Evolutionary conservation across 352 stramenopile species (phyloP).

Genomic region (Phytophthora pluvialis): DNA sequence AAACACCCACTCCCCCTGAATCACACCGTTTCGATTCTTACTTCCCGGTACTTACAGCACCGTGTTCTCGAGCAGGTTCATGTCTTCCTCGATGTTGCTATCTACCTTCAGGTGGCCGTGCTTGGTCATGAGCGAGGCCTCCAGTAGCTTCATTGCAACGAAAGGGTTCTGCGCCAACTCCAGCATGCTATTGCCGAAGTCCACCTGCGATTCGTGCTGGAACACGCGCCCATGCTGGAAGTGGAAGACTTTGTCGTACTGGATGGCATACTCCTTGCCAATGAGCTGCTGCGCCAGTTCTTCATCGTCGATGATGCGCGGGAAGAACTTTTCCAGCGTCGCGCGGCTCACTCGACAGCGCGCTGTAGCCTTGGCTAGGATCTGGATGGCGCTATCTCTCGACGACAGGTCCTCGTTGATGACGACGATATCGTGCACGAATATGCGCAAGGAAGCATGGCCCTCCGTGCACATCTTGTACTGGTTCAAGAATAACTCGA

Average conservation of each 20-base stretch:
- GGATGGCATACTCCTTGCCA: slow-evolving; percentile 61
- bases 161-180: slow-evolving; percentile 59
- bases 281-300: slow-evolving; percentile 57
- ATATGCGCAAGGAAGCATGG: slow-evolving; percentile 42
- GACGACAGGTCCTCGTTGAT: slow-evolving; percentile 37
- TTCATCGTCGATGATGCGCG: slow-evolving; percentile 60
- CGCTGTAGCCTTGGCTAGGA: slow-evolving; percentile 47
- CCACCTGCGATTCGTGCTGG: slow-evolving; percentile 61
- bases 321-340: slow-evolving; percentile 58
- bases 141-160: slow-evolving; percentile 55
- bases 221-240: slow-evolving; percentile 56
- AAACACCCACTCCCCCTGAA: neutral
- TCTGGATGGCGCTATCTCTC: slow-evolving; percentile 33
- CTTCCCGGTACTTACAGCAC: slow-evolving; percentile 22
- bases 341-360: slow-evolving; percentile 51
- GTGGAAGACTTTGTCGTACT: slow-evolving; percentile 81
- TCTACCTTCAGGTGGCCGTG: slow-evolving; percentile 61
- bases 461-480: slow-evolving; percentile 45
- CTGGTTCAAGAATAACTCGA: slow-evolving; percentile 56
- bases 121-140: slow-evolving; percentile 64
- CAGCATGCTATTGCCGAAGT: slow-evolving; percentile 62
- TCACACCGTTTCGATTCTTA: slow-evolving; percentile 8
- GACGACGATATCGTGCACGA: slow-evolving; percentile 30
- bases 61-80: slow-evolving; percentile 45
- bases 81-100: slow-evolving; percentile 47